Evolutionary conservation across 371 early-diverging fungal genomes (phyloP), one percentile per base, ranked within the genome.

Genomic region (Mortierella sp.): DNA sequence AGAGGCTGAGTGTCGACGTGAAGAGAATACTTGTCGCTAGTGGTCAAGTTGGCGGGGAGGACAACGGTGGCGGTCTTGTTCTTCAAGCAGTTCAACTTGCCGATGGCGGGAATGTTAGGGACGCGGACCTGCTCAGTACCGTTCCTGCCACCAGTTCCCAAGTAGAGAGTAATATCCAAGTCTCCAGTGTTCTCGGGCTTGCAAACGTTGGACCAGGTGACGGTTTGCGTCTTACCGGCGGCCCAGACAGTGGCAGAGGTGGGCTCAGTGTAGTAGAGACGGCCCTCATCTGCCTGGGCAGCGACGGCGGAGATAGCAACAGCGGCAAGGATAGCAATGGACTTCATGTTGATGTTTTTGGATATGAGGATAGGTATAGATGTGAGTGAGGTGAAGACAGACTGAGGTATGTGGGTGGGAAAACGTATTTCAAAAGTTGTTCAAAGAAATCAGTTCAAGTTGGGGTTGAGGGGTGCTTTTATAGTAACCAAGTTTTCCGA

Each of bases 141-240:
- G 59, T 63, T 45, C 24, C 18, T 51, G 45, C 16, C 55, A n/a
- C 72, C 75, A 16, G 68, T 61, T 5, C 80, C 75, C 16, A 64
- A 20, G 72, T 79, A 79, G 49, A 79, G 68, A 59, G 55, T 68
- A 64, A 79, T 75, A 39, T 58, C 26, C 22, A 75, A 55, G 14
- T 68, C 49, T 26, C 68, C 68, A 16, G 30, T 54, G 71, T 68
- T 80, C 58, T 51, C 28, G 37, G 55, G 0, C 3, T 62, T 58
- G 70, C 58, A 87, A 57, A 52, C 83, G 87, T 75, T 76, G 37
- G 67, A 83, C 89, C 66, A 90, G 30, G 37, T 80, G 83, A 47
- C 72, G 55, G 75, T 75, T n/a, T 64, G 68, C 45, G 58, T 75
- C 59, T 61, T 26, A 18, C 80, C 80, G 43, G 75, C 72, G 11